These are phyloP conservation scores for Fraxinus greggii DNA, from an alignment of 305 asterid species.

Conservation along the genomic window DNA sequence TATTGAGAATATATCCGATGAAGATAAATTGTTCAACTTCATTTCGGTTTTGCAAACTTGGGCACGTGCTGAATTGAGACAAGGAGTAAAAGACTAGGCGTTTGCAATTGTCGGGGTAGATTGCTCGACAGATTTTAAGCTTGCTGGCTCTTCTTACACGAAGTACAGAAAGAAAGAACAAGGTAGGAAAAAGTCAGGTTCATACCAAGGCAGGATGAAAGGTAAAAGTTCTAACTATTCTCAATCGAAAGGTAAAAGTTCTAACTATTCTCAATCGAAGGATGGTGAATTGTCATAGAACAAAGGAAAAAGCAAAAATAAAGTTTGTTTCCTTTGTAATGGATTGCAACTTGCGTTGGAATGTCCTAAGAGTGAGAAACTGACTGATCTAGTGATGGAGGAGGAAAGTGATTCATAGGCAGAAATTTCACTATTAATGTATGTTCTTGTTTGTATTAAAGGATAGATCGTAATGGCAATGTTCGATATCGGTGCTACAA, in stretches of 20 bases:
- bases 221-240: neutral
- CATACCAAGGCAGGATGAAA: neutral
- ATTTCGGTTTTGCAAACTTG: neutral
- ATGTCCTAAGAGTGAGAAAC: no score
- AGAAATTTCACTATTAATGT: no score
- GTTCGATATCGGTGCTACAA: no score
- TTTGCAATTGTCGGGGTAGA: neutral
- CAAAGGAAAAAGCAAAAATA: no score
- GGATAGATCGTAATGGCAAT: no score
- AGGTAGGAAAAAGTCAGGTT: neutral
- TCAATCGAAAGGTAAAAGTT: neutral
- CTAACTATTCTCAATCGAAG: neutral
- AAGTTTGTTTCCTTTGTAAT: neutral
- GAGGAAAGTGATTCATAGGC: neutral
- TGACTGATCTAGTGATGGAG: neutral
- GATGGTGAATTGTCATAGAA: neutral
- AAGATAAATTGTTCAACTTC: slow-evolving; percentile 12
- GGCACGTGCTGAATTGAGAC: neutral
- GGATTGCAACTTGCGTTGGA: neutral
- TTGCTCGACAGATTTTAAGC: neutral
- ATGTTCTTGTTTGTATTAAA: neutral
- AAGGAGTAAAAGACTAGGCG: neutral
- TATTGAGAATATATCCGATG: neutral
- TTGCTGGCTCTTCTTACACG: neutral
- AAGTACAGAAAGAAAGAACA: neutral